Evolutionary conservation across 2,329 filamentous ascomycete genomes (phyloP).

Genomic region (Clonostachys rhizophaga): DNA sequence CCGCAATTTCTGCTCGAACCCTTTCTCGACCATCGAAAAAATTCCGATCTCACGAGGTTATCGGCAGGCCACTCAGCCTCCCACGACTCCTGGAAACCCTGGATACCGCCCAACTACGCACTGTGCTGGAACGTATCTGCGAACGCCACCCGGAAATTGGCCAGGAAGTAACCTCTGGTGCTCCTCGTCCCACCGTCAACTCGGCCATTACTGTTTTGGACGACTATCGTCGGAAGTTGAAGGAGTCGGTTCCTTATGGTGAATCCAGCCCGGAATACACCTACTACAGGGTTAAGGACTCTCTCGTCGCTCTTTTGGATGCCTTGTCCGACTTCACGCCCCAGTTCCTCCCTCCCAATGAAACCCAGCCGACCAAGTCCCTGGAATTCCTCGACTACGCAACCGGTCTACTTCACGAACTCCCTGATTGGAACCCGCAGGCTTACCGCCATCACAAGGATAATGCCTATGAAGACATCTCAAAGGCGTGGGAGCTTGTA

Average conservation of each 20-base stretch:
- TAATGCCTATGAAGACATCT: constrained; percentile 93
- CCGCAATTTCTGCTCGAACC: constrained; percentile 65
- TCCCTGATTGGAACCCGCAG: constrained; percentile 88
- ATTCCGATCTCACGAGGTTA: constrained; percentile 58
- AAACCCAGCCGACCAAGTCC: constrained; percentile 77
- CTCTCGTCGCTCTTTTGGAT: constrained; percentile 75
- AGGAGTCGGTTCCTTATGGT: constrained; percentile 79
- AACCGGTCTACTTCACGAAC: constrained; percentile 81
- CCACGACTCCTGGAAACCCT: constrained; percentile 89
- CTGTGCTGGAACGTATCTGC: constrained; percentile 85
- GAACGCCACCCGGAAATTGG: constrained; percentile 83
- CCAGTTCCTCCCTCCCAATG: constrained; percentile 89
- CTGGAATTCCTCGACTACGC: constrained; percentile 85
- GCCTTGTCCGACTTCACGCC: constrained; percentile 92
- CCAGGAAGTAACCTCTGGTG: constrained; percentile 76
- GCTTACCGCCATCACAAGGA: constrained; percentile 91
- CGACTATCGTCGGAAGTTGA: constrained; percentile 76
- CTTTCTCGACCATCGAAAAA: constrained; percentile 65
- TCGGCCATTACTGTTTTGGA: constrained; percentile 76
- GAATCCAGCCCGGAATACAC: constrained; percentile 86
- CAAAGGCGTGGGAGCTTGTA: constrained; percentile 87
- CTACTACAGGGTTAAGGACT: constrained; percentile 86
- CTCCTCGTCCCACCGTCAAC: constrained; percentile 80
- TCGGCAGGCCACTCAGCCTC: constrained; percentile 49
- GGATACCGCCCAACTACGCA: constrained; percentile 77